Conservation (phyloP, 2,329 filamentous ascomycete genomes). For the Neonectria punicea region DNA sequence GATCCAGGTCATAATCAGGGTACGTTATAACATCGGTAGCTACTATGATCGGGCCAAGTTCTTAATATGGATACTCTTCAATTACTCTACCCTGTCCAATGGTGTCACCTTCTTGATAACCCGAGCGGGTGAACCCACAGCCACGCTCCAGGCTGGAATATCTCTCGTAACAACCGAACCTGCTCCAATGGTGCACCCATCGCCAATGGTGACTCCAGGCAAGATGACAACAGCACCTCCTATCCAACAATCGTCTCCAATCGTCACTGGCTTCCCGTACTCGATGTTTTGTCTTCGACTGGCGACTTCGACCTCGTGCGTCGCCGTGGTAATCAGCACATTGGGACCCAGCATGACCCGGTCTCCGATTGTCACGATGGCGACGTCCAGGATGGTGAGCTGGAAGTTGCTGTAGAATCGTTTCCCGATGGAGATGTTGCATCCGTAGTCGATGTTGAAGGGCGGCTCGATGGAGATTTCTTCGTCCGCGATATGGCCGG, state of each 20-base stretch:
- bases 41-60: too few relatives aligned
- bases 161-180: too few relatives aligned
- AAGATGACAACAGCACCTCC: conserved; percentile 80
- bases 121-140: too few relatives aligned
- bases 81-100: too few relatives aligned
- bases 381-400: conserved; percentile 58
- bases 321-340: conserved; percentile 62
- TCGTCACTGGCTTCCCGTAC: conserved; percentile 58
- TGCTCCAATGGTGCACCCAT: conserved; percentile 61
- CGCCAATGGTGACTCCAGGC: conserved; percentile 81
- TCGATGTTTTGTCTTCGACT: conserved; percentile 59
- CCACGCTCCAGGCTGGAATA: too few relatives aligned
- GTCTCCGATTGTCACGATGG: conserved; percentile 62
- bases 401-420: conserved; percentile 68
- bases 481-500: conserved; percentile 56
- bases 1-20: too few relatives aligned
- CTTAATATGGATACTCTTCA: too few relatives aligned
- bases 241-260: conserved; percentile 72
- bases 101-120: too few relatives aligned
- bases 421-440: conserved; percentile 67
- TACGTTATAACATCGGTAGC: too few relatives aligned
- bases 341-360: conserved; percentile 63
- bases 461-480: conserved; percentile 67
- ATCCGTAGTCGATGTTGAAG: conserved; percentile 69
- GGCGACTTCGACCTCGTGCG: conserved; percentile 61